Base-by-base conservation (phyloP, 179 eudicot genomes). In the Patellifolia procumbens region DNA sequence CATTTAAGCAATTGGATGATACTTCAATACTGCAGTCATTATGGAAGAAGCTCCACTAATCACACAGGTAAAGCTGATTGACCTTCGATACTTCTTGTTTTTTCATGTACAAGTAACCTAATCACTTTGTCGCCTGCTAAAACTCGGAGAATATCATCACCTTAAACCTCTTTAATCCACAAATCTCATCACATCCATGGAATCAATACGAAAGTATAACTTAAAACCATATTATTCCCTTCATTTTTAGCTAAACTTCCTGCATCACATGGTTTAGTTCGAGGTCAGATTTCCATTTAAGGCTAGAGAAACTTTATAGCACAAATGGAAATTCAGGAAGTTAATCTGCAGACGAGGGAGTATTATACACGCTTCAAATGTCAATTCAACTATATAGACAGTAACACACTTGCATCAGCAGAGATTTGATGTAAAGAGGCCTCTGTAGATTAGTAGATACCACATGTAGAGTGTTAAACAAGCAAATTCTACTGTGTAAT, bases 391-490 rank as follows among this genome's bases (percentile, higher is more conserved):
- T 53, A 29, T 22, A 45, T 22, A 43, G 46, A 43, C 73, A 8
- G 29, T 24, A 59, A 53, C 19, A 74, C 45, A 37, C 66, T 13
- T 31, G 34, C 13, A 65, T 8, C 72, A 39, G 49, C 24, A 31
- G 20, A 68, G 24, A 28, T 46, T 8, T 24, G 15, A 19, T 15
- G 56, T 29, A 15, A 45, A 3, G 15, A 20, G 60, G 29, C 60
- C 19, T 43, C 34, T 51, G 49, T 59, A 62, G 55, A 26, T 43
- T n/a, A 31, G 49, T 59, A 62, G 55, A 26, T 66, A 1, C 24
- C 49, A 17, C 15, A 75, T 66, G 42, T 74, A 74, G 67, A 15
- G 70, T 67, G 66, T 76, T 58, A 55, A 67, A 48, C 59, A 76
- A 55, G 74, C 46, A 58, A 19, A 45, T 58, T 11, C 6, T 51